Base-by-base conservation (phyloP, 2,329 filamentous ascomycete species). In the Aspergillus intermedius region DNA sequence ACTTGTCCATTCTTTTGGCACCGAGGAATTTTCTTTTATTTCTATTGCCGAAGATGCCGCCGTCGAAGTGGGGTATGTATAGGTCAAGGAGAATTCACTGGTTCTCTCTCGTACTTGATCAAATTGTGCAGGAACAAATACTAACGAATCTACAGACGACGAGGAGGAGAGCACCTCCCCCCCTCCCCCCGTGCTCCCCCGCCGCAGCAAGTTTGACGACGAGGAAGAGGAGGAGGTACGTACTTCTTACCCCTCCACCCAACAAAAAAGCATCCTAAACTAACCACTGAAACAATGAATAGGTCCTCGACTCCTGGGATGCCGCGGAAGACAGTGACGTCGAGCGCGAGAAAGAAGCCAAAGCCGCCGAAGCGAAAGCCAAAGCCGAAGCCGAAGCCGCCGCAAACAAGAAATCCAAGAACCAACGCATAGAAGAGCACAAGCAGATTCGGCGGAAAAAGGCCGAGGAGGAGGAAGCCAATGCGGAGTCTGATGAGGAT, bases 271-370 rank as follows among this genome's bases (percentile, higher is more conserved):
- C 28, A 8, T 23, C 21, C 49, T 32, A 50, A 43, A 34, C 17
- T 44, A 42, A 9, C 10, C 22, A 45, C 42, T 45, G 13, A 46
- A 41, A 23, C 25, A 40, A 10, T 13, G 40, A 17, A 9, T 56
- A 95, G 86, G 88, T 97, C 49, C 81, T 96, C 64, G 93, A 98
- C 52, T 91, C 88, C 30, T 98, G 93, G 93, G 91, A 97, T 64
- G 91, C 88, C 50, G 91, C 88, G 59, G 93, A 97, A 65, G 93
- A 98, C 74, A 95, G 90, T 53, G 93, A 98, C 63, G 91, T 84
- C 61, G 93, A 98, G 77, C 87, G 90, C 62, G 91, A 96, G 73
- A 98, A 97, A 78, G 88, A 82, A 23, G 87, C 87, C 72, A 93
- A 91, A 75, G 89, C 84, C 45, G 85, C 80, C 5, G 91, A 88